Conservation (phyloP, 495 filamentous ascomycete species). For the Aspergillus saccharolyticus region DNA sequence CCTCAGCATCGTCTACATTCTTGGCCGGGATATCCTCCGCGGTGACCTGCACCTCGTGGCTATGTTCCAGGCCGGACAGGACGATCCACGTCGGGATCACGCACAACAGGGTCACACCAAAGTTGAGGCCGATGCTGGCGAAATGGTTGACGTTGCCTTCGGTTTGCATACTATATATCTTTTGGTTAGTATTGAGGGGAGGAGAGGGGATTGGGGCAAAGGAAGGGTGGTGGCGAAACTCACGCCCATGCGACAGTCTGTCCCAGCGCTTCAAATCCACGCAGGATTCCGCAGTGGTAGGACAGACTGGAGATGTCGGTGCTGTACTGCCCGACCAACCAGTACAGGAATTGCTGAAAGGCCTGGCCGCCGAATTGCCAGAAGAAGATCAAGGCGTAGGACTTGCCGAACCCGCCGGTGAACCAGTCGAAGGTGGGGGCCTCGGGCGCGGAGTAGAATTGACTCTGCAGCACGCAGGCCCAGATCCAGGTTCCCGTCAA, state of each 20-base stretch:
- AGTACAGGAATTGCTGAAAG: constrained; percentile 35
- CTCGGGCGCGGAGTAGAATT: constrained; percentile 24
- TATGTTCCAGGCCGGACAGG: constrained; percentile 29
- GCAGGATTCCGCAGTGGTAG: constrained; percentile 30
- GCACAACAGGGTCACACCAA: constrained; percentile 28
- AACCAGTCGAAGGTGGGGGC: constrained; percentile 31
- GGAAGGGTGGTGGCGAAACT: too few relatives aligned
- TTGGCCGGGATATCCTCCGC: constrained; percentile 14
- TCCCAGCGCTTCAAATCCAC: constrained; percentile 30
- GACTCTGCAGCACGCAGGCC: constrained; percentile 28
- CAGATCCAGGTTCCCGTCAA: constrained; percentile 32
- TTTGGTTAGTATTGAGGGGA: constrained; percentile 6
- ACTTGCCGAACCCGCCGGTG: constrained; percentile 28
- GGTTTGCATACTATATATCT: constrained; percentile 28
- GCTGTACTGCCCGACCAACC: constrained; percentile 31
- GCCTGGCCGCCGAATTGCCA: constrained; percentile 30
- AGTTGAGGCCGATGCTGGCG: constrained; percentile 32
- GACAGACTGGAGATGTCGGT: constrained; percentile 30
- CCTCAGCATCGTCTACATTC: background rate
- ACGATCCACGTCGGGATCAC: constrained; percentile 33
- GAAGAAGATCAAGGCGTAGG: constrained; percentile 31
- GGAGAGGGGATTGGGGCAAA: too few relatives aligned
- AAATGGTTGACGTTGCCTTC: constrained; percentile 31
- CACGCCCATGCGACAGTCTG: constrained; percentile 34
- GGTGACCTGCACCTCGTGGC: constrained; percentile 28